Evolutionary conservation across 1,139 yeast species (phyloP).

Genomic region (Nakaseomyces glabratus): DNA sequence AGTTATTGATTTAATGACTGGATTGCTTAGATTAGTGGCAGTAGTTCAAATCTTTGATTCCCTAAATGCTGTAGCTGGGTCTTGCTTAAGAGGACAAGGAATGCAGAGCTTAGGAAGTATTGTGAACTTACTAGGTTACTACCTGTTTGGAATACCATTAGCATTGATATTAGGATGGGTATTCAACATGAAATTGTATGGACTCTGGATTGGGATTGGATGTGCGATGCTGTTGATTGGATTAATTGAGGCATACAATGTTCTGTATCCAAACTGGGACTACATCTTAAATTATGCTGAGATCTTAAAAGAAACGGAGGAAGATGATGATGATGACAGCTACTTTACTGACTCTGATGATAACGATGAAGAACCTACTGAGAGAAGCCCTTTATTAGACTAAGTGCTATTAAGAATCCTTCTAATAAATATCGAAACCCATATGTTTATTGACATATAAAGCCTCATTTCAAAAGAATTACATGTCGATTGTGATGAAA

Average conservation of each 20-base stretch:
- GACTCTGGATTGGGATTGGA: slow-evolving; percentile 87
- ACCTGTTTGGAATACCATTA: slow-evolving; percentile 59
- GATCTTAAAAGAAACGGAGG: slow-evolving; percentile 33
- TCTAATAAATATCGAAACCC: too few relatives aligned
- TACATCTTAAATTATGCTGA: slow-evolving; percentile 39
- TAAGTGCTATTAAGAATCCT: too few relatives aligned
- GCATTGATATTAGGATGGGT: slow-evolving; percentile 56
- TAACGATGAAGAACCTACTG: slow-evolving; percentile 18
- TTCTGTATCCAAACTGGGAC: slow-evolving; percentile 48
- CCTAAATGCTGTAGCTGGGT: slow-evolving; percentile 73
- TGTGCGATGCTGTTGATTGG: slow-evolving; percentile 68
- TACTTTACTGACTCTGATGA: slow-evolving; percentile 22
- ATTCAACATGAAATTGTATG: slow-evolving; percentile 46
- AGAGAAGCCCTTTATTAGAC: slow-evolving; percentile 12
- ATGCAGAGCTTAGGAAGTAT: slow-evolving; percentile 76
- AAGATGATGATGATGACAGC: slow-evolving; percentile 25
- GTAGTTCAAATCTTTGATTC: slow-evolving; percentile 72
- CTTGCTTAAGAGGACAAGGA: slow-evolving; percentile 81
- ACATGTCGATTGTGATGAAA: too few relatives aligned
- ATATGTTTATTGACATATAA: too few relatives aligned
- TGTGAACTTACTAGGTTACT: slow-evolving; percentile 67
- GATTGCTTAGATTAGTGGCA: slow-evolving; percentile 66
- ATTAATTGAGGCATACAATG: slow-evolving; percentile 44
- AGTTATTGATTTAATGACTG: slow-evolving; percentile 43
- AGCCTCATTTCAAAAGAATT: neutral